Evolutionary conservation across 2,329 filamentous ascomycete genomes (phyloP), one percentile per base, ranked within the genome.

Genomic region (Pestalotiopsis fici): DNA sequence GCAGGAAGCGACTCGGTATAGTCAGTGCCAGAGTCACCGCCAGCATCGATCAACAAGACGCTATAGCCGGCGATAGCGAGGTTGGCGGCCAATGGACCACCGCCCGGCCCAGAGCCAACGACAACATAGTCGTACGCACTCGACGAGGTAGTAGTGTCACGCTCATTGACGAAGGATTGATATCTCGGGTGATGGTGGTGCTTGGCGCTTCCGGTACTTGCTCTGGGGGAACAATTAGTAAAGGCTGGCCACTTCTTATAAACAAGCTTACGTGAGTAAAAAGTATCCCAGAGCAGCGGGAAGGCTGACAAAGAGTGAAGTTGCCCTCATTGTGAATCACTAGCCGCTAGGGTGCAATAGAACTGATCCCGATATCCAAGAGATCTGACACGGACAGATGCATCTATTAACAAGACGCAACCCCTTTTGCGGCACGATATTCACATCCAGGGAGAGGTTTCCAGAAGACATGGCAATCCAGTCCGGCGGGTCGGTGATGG

Each of bases 31-130:
- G 59, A 64, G 9, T 66, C 63, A 47, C 64, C 66, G 25, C 84
- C 85, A 25, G 84, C 85, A 70, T 87, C 85, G 35, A 87, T 80
- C 11, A 87, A 78, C 21, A 87, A 79, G 3, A 83, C 83, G 69
- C 80, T 84, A 76, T 83, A 81, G 60, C 85, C 85, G 28, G 83
- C 83, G 50, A 83, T 78, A 11, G 85, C 85, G 54, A 87, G 80
- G 65, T 84, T 79, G 57, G 83, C 81, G 43, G 85, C 83, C 11
- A 86, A 73, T 37, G 84, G 83, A 50, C 80, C 83, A 66, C 84
- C 84, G 54, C 84, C 84, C 21, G 84, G 77, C 18, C 84, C 84
- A 27, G 83, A 85, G 12, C 85, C 85, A 28, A 87, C 83, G 18
- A 87, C 78, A 25, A 87, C 78, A 75, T 86, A 87, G 66, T 87